Evolutionary conservation across 2,329 filamentous ascomycete genomes (phyloP).

Genomic region (Stachybotrys chlorohalonatus): DNA sequence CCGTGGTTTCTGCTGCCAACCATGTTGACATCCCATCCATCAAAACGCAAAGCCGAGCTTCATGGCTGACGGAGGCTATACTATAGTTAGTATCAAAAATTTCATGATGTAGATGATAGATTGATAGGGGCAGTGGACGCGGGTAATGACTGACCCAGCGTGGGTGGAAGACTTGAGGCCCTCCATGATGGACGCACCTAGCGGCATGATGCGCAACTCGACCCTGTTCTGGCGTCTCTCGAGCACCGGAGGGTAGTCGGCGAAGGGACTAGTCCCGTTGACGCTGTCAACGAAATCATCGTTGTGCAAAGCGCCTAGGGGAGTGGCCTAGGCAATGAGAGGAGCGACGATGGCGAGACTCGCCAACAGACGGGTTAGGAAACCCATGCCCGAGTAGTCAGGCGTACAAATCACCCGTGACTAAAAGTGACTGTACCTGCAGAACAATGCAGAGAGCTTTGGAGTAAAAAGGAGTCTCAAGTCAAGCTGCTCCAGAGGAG

Average conservation of each 20-base stretch:
- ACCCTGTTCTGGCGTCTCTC: not conserved
- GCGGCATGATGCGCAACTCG: not conserved
- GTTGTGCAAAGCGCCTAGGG: too few species aligned
- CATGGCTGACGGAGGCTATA: constrained; percentile 11
- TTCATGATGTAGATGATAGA: not conserved
- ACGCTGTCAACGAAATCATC: too few species aligned
- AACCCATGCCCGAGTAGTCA: too few species aligned
- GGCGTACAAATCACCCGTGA: too few species aligned
- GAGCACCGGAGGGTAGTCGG: not conserved
- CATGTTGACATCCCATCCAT: constrained; percentile 16
- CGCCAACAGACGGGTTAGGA: too few species aligned
- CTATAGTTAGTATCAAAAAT: not conserved
- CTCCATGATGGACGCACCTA: not conserved
- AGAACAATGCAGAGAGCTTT: too few species aligned
- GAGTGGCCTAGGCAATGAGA: too few species aligned
- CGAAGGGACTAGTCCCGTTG: not conserved
- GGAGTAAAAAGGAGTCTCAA: too few species aligned
- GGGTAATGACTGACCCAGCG: too few species aligned
- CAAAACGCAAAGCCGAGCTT: constrained; percentile 9
- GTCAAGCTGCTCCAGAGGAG: too few species aligned
- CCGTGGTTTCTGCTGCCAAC: constrained; percentile 12
- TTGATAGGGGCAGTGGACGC: not conserved
- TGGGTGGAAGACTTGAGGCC: not conserved
- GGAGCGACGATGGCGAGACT: too few species aligned
- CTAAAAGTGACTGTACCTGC: too few species aligned